Base-by-base conservation (phyloP, 192 early-diverging fungal genomes). In the Linnemannia schmuckeri region DNA sequence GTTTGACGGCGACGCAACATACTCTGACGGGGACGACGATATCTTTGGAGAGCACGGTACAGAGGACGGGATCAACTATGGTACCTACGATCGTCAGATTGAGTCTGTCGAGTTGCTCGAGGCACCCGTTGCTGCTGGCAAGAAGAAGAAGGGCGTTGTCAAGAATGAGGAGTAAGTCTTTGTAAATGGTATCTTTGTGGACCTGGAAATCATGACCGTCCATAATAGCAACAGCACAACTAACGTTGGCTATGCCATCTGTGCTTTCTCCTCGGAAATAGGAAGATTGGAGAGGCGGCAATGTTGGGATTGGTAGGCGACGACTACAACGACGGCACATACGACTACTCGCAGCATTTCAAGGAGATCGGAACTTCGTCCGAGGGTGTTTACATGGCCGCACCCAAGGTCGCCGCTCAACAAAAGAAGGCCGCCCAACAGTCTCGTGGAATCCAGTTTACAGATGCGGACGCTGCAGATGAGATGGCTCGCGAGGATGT, bases 311-410 rank as follows among this genome's bases (percentile, higher is more conserved):
- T 98, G 57, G 72, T 81, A 17, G 79, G 72, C 47, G 76, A 78
- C 6, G 97, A 96, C 78, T 97, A 96, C 87, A 95, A 96, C 78
- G 97, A 99, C 88, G 90, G 93, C 73, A 92, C 96, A 47, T 99
- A 99, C 88, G 96, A 99, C 88, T 99, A 99, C 89, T 93, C 95
- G 76, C 93, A 98, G 91, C 98, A 99, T 77, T 91, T 99, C 85
- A 94, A 94, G 54, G 85, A 90, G 41, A 96, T 99, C 30, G 98
- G 98, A 27, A 89, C 90, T 20, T 90, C 95, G 37, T 91, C 91
- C 40, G 92, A 90, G n/a, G 97, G 95, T 35, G 94, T 98, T 55
- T 93, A 97, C 69, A 81, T 99, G 71, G 93, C 95, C 75, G 93
- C 96, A 54, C 84, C 90, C 17, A 89, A 89, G 38, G 85, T 87